Evolutionary conservation across 2,329 filamentous ascomycete species (phyloP).

Genomic region (Emmonsia crescens): DNA sequence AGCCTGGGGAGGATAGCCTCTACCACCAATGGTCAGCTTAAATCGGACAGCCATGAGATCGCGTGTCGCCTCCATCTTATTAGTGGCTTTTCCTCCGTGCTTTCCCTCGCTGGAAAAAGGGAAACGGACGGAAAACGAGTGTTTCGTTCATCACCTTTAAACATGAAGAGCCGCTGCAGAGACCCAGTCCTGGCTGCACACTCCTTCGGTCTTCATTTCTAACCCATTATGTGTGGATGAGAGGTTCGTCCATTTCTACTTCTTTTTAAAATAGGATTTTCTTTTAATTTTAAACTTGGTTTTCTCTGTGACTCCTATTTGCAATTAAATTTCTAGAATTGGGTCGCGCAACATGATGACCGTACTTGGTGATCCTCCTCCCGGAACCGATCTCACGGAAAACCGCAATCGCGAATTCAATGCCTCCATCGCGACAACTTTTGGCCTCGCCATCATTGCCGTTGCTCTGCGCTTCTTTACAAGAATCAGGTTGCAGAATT

Average conservation of each 20-base stretch:
- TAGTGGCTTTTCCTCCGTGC: not conserved
- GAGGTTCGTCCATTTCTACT: not conserved
- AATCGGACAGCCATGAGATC: not conserved
- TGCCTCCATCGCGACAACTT: constrained; percentile 4
- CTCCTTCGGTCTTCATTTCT: not conserved
- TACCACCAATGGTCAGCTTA: not conserved
- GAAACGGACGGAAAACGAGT: not conserved
- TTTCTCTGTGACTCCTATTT: too few species aligned
- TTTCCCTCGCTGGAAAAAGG: not conserved
- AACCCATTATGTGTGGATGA: not conserved
- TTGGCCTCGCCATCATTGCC: constrained; percentile 9
- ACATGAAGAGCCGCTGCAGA: not conserved
- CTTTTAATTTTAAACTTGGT: not conserved
- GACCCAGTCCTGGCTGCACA: not conserved
- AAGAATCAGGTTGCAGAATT: constrained; percentile 2
- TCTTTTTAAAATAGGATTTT: not conserved
- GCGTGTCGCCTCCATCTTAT: not conserved
- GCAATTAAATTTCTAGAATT: not conserved
- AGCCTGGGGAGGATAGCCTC: not conserved
- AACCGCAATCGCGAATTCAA: constrained; percentile 6
- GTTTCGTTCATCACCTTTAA: not conserved
- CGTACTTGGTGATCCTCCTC: not conserved
- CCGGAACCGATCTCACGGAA: constrained; percentile 9
- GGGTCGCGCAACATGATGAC: not conserved
- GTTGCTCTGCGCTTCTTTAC: constrained; percentile 10